phyloP scores from a whole-genome alignment of 768 basidiomycete species.

The Galerina marginata region DNA sequence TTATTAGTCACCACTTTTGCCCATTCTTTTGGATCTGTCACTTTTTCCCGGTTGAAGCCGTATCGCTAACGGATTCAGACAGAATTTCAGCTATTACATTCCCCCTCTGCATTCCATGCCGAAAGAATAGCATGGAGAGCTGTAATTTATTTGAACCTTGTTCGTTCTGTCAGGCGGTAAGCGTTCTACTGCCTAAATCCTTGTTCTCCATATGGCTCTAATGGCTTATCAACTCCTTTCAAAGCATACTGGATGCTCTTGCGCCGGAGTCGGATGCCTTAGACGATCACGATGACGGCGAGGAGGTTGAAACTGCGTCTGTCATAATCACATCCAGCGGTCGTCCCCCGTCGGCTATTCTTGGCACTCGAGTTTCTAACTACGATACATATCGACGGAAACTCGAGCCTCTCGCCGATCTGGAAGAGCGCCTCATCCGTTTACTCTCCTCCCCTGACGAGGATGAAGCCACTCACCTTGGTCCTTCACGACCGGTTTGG shows the following conservation, averaged over 20 bases:
- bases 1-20: neutral
- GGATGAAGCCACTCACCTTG: slow-evolving; percentile 69
- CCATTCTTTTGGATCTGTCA: neutral
- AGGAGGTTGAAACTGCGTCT: slow-evolving; percentile 54
- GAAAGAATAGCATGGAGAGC: slow-evolving; percentile 87
- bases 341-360: slow-evolving; percentile 55
- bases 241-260: slow-evolving; percentile 76
- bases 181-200: slow-evolving; percentile 21
- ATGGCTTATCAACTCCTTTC: slow-evolving; percentile 22
- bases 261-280: slow-evolving; percentile 61
- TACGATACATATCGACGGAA: slow-evolving; percentile 66
- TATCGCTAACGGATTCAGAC: slow-evolving; percentile 19
- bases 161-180: slow-evolving; percentile 79
- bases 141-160: slow-evolving; percentile 88
- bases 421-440: slow-evolving; percentile 73
- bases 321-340: slow-evolving; percentile 57
- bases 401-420: slow-evolving; percentile 69
- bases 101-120: slow-evolving; percentile 75
- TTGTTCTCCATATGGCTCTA: slow-evolving; percentile 13
- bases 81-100: slow-evolving; percentile 88
- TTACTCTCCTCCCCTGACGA: slow-evolving; percentile 74
- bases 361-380: slow-evolving; percentile 55
- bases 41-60: slow-evolving; percentile 2
- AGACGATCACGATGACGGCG: slow-evolving; percentile 64
- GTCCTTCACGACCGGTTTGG: slow-evolving; percentile 43